Conservation (phyloP, 2,329 filamentous ascomycete genomes). For the Penicillium sp. region DNA sequence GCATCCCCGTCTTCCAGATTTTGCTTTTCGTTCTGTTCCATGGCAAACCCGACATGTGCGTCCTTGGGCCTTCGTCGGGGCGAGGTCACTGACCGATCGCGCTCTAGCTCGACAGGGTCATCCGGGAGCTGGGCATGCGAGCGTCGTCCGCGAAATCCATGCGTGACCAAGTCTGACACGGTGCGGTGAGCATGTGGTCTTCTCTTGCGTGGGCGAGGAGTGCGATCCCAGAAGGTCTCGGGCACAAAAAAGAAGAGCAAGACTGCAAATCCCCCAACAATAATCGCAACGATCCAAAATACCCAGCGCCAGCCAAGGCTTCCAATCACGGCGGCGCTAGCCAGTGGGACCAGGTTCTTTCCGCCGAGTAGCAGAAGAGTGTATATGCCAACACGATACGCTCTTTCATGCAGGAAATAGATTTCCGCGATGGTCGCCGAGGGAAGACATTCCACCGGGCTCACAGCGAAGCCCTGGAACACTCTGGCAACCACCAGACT, state of each 20-base stretch:
- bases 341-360: slow-evolving; percentile 82
- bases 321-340: slow-evolving; percentile 79
- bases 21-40: slow-evolving; percentile 26
- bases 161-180: slow-evolving; percentile 35
- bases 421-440: slow-evolving; percentile 95
- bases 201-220: slow-evolving; percentile 52
- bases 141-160: slow-evolving; percentile 33
- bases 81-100: slow-evolving; percentile 9
- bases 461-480: slow-evolving; percentile 81
- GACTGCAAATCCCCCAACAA: slow-evolving; percentile 63
- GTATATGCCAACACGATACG: slow-evolving; percentile 89
- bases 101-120: slow-evolving; percentile 10
- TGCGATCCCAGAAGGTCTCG: slow-evolving; percentile 92
- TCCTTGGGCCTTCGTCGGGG: slow-evolving; percentile 29
- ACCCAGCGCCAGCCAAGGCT: slow-evolving; percentile 80
- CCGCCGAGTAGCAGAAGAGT: slow-evolving; percentile 81
- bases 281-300: slow-evolving; percentile 79
- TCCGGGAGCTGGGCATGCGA: slow-evolving; percentile 19
- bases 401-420: slow-evolving; percentile 89
- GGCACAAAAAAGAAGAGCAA: slow-evolving; percentile 86
- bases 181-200: slow-evolving; percentile 33
- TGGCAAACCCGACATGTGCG: slow-evolving; percentile 55
- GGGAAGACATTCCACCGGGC: slow-evolving; percentile 84
- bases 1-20: slow-evolving; percentile 2
- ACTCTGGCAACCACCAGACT: slow-evolving; percentile 77